Percentiles rank a stretch among this genome's conserved stretches.
Conservation (phyloP, 768 basidiomycete species). For the Porphyrellus cyaneotinctus region DNA sequence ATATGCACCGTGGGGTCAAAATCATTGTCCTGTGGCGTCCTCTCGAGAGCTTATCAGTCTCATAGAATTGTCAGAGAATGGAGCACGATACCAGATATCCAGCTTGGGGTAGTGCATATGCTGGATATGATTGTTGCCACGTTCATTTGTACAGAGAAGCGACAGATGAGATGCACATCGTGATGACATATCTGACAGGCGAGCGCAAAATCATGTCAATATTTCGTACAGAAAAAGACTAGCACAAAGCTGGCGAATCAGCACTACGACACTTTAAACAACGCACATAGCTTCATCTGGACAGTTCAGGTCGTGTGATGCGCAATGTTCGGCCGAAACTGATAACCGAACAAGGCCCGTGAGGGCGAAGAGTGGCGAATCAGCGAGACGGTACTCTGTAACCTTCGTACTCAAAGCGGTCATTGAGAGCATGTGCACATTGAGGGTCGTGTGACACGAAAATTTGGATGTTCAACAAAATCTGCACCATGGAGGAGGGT, state of each 20-base stretch:
- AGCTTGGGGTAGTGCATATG: neutral
- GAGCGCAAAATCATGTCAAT: conserved; percentile 1
- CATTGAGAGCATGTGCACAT: neutral
- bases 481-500: neutral
- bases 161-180: neutral
- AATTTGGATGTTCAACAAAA: neutral
- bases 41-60: neutral
- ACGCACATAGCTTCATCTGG: neutral
- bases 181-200: neutral
- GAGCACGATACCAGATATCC: neutral
- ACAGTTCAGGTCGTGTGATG: neutral
- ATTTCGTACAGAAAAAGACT: neutral
- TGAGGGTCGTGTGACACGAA: conserved; percentile 17
- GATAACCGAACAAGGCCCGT: neutral
- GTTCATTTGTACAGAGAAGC: conserved; percentile 1
- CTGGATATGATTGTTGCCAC: neutral
- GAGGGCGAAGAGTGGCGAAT: neutral
- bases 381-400: neutral
- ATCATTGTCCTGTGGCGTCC: neutral
- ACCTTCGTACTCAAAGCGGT: neutral
- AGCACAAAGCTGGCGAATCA: neutral
- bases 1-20: conserved; percentile 1
- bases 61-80: neutral
- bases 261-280: neutral
- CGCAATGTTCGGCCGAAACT: neutral